Evolutionary conservation across 192 early-diverging fungal species (phyloP).

Genomic region (Backusella westeae): DNA sequence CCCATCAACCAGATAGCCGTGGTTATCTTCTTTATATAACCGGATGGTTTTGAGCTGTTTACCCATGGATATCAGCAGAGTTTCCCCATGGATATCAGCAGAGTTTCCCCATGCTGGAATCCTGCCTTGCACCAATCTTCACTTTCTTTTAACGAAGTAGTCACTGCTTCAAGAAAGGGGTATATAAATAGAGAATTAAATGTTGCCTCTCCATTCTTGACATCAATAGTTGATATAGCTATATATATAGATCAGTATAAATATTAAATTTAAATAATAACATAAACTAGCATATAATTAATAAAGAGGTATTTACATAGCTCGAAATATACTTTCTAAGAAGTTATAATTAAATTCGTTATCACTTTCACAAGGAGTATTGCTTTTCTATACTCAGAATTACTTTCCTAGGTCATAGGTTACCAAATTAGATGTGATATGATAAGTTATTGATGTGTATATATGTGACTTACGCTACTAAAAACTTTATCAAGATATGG

Average conservation of each 20-base stretch:
- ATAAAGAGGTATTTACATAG: background rate
- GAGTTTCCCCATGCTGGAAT: background rate
- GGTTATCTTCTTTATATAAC: constrained; percentile 12
- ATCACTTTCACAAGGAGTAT: background rate
- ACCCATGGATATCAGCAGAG: background rate
- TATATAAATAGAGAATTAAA: constrained; percentile 12
- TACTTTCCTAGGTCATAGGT: background rate
- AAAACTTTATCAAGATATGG: constrained; percentile 1
- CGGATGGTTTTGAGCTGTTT: constrained; percentile 9
- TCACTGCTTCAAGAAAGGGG: constrained; percentile 5
- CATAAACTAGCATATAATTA: constrained; percentile 7
- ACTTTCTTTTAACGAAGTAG: background rate
- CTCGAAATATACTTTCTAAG: background rate
- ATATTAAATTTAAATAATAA: background rate
- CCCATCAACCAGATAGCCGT: constrained; percentile 12
- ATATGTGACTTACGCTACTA: constrained; percentile 2
- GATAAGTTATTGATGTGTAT: background rate
- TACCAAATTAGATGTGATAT: background rate
- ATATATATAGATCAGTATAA: background rate
- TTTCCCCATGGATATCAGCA: background rate
- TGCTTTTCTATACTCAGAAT: background rate
- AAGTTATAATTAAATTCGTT: background rate
- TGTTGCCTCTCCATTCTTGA: constrained; percentile 6
- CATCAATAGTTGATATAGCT: background rate
- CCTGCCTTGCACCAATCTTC: background rate